Evolutionary conservation across 352 stramenopile species (phyloP).

Genomic region (Pythium rhizo-oryzae): DNA sequence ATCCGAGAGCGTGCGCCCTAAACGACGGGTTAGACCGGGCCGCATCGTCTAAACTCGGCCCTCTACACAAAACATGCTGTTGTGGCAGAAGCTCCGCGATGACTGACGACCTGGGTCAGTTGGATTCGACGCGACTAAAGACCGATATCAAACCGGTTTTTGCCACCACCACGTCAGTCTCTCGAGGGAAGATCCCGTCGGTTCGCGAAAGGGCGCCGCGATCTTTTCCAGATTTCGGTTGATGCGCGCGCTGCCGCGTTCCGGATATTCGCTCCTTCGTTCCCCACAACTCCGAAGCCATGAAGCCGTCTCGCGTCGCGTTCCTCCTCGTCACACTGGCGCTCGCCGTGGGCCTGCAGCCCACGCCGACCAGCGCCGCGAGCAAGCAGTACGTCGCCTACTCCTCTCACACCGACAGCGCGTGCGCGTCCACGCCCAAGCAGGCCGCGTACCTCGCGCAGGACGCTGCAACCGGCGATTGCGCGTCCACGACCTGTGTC

Average conservation of each 20-base stretch:
- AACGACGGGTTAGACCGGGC: too few species aligned
- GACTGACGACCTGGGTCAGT: too few species aligned
- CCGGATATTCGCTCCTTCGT: not conserved
- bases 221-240: not conserved
- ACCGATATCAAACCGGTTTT: too few species aligned
- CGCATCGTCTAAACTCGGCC: too few species aligned
- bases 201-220: not conserved
- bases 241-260: not conserved
- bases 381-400: conserved; percentile 16
- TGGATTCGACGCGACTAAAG: too few species aligned
- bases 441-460: conserved; percentile 18
- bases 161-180: not conserved
- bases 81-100: too few species aligned
- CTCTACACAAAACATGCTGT: too few species aligned
- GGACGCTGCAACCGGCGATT: not conserved
- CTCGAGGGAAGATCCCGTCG: not conserved
- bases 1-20: too few species aligned
- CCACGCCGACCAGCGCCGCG: not conserved
- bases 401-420: conserved; percentile 18
- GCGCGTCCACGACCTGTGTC: not conserved
- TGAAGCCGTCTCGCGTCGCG: not conserved
- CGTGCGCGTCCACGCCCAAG: conserved; percentile 16
- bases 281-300: not conserved
- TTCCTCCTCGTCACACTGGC: not conserved
- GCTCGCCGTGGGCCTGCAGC: not conserved